Base-by-base conservation (phyloP, 441 rosid genomes). In the Adansonia gregorii region DNA sequence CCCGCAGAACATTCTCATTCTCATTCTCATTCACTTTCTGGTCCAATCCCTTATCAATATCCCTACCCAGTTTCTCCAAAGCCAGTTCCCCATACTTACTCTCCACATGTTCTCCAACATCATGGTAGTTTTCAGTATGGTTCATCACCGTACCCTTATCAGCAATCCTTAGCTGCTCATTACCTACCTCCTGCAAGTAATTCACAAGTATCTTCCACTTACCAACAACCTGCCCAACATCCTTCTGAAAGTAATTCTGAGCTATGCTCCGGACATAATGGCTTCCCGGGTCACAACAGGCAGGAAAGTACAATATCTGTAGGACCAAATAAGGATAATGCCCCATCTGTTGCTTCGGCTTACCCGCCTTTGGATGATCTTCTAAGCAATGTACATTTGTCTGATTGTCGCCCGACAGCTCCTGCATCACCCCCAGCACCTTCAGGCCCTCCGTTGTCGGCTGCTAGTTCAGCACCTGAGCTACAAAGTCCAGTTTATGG, bases 341-440 rank as follows among this genome's bases (percentile, higher is more conserved):
- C 58, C 63, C 73, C 83, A 22, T 68, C 92, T 59, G 64, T 48
- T 46, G 48, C 61, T 19, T 56, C 66, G 27, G 75, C 79, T 1
- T 92, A 92, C 75, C 93, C 95, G 0, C 87, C 92, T 31, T 71
- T 91, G 83, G 91, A 89, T 81, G 89, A 83, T 77, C 73, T 83
- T 55, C 49, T 92, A 82, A 79, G 82, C 71, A 81, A 81, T 67
- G 71, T 87, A 84, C 86, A 78, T 74, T 68, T 90, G 79, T 82
- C 88, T 58, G 89, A 86, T 67, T 75, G 73, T 73, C 85, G 48
- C 1, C 82, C 87, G 0, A 72, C 75, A 35, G 83, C 82, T n/a
- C 80, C 91, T 41, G 86, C 88, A 31, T 79, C 86, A 8, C 85
- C 86, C 7, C 74, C 88, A 0, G 84, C 86, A 22, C 86, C 91